Conservation (phyloP, 441 rosid species). For the Euphorbia celastroides region DNA sequence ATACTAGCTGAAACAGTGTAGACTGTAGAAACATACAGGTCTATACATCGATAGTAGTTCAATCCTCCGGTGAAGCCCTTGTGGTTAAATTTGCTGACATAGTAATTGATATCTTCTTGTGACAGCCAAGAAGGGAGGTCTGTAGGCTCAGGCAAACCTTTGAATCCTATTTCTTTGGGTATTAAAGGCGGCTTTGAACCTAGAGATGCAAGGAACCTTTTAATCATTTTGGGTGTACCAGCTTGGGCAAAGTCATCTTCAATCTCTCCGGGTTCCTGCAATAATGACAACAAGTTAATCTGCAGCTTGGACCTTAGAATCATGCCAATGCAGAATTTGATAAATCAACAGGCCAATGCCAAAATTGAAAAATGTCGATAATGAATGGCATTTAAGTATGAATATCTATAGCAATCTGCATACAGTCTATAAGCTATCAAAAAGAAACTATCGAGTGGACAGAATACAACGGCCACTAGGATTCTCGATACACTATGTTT, state of each 20-base stretch:
- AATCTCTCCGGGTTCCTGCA: constrained; percentile 51
- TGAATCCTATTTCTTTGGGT: constrained; percentile 36
- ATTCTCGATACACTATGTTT: background rate
- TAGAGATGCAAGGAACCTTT: constrained; percentile 28
- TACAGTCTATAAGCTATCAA: too few relatives aligned
- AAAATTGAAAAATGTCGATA: background rate
- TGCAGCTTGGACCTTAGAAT: too few relatives aligned
- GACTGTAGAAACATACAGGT: constrained; percentile 54
- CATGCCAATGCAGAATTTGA: background rate
- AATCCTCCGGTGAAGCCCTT: constrained; percentile 55
- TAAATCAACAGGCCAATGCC: background rate
- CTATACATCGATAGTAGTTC: constrained; percentile 66
- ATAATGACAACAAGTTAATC: background rate
- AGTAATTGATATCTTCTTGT: constrained; percentile 50
- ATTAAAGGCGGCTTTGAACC: constrained; percentile 31
- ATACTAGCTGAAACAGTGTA: too few relatives aligned
- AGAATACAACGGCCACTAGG: too few relatives aligned
- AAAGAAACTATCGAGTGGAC: too few relatives aligned
- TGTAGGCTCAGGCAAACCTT: constrained; percentile 13
- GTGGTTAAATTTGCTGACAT: constrained; percentile 33
- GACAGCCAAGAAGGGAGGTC: constrained; percentile 57
- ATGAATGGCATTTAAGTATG: background rate
- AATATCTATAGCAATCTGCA: too few relatives aligned
- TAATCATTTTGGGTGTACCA: constrained; percentile 30
- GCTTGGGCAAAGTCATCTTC: constrained; percentile 46